Conservation (phyloP, 2,329 filamentous ascomycete species). For the Apiospora sp. region DNA sequence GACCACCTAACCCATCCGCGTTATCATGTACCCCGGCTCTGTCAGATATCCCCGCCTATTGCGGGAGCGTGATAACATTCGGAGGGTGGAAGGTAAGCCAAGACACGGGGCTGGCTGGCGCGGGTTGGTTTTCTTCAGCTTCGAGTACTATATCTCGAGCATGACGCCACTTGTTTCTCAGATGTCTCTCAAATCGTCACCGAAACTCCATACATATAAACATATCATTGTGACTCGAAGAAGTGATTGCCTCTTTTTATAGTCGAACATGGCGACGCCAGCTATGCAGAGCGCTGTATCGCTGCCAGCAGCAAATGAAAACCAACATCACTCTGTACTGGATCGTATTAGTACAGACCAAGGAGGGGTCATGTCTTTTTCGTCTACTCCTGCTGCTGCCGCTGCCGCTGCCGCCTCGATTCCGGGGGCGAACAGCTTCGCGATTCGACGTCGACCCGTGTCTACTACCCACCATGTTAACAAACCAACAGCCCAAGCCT, state of each 20-base stretch:
- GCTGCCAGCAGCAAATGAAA: neutral
- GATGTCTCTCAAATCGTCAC: neutral
- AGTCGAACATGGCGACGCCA: neutral
- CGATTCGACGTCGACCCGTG: slow-evolving; percentile 6
- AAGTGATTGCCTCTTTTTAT: neutral
- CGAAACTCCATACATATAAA: neutral
- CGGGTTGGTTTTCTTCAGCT: neutral
- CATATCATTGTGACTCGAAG: neutral
- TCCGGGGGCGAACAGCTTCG: slow-evolving; percentile 8
- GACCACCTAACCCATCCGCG: neutral
- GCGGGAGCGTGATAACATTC: neutral
- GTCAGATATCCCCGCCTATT: neutral
- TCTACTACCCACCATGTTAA: neutral
- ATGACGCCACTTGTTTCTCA: neutral
- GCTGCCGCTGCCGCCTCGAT: neutral
- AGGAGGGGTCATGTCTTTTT: neutral
- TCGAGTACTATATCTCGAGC: neutral
- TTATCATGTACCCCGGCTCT: neutral
- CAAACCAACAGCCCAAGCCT: neutral
- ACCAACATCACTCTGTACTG: neutral
- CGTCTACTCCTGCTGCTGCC: neutral
- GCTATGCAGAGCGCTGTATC: neutral
- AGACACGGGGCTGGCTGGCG: neutral
- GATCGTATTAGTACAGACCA: neutral
- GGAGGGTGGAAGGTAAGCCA: neutral